These are phyloP conservation scores for Colletotrichum falcatum DNA, from an alignment of 2,329 filamentous ascomycete species.

Conservation along the genomic window DNA sequence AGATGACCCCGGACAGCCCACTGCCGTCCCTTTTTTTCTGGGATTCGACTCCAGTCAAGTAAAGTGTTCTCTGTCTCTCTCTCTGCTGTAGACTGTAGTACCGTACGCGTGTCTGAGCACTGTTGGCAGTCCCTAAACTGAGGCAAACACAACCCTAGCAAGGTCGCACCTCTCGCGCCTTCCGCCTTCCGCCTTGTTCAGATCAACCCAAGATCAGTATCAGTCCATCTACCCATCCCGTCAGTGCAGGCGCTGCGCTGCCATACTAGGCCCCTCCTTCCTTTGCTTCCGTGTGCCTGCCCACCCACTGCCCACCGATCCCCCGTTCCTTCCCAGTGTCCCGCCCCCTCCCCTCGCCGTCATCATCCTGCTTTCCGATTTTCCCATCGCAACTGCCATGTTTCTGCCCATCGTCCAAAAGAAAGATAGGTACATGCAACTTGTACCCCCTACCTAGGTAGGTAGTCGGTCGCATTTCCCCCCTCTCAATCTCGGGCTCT, in stretches of 20 bases:
- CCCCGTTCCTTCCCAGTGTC: conserved; percentile 1
- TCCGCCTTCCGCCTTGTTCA: neutral
- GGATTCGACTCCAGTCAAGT: too few relatives aligned
- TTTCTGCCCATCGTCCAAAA: conserved; percentile 22
- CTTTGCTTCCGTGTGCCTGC: neutral
- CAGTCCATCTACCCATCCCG: neutral
- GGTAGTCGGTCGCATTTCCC: conserved; percentile 20
- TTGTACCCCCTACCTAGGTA: conserved; percentile 34
- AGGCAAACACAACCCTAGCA: neutral
- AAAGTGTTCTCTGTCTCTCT: too few relatives aligned
- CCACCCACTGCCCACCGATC: conserved; percentile 1
- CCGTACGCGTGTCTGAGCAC: too few relatives aligned
- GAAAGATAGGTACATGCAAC: conserved; percentile 26
- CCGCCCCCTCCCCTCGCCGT: conserved; percentile 1
- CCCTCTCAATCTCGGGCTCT: conserved; percentile 13
- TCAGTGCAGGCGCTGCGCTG: neutral
- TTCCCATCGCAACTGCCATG: conserved; percentile 29
- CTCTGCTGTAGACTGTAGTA: too few relatives aligned
- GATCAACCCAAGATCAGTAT: conserved; percentile 25
- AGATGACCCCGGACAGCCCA: conserved; percentile 16
- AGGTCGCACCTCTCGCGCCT: neutral
- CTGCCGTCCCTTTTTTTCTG: neutral
- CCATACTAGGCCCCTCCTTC: conserved; percentile 7
- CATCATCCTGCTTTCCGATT: neutral
- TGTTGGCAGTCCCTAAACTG: conserved; percentile 14